phyloP scores from a whole-genome alignment of 2,329 filamentous ascomycete species.

The Fusarium heterosporum region DNA sequence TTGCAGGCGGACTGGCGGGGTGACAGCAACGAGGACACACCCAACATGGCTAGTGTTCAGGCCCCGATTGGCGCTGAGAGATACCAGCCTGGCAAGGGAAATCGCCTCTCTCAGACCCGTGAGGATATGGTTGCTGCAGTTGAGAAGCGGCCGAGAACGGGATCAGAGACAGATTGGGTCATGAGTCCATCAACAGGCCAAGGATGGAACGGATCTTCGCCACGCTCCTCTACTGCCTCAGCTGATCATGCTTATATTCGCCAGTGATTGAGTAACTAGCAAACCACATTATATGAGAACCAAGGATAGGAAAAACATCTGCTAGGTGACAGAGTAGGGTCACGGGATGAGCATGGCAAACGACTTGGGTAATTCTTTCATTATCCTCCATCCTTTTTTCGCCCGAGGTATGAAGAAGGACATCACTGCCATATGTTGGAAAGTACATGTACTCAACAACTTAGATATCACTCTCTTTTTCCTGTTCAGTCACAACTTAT shows the following conservation, averaged over 20 bases:
- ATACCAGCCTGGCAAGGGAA: conserved; percentile 7
- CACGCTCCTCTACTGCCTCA: conserved; percentile 23
- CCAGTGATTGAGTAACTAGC: not conserved
- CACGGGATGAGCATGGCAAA: not conserved
- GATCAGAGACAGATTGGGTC: conserved; percentile 25
- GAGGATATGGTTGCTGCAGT: conserved; percentile 49
- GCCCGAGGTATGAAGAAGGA: not conserved
- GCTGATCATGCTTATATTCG: conserved; percentile 17
- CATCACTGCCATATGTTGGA: not conserved
- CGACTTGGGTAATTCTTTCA: not conserved
- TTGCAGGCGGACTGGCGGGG: conserved; percentile 28
- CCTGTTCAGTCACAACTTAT: conserved; percentile 4
- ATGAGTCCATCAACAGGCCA: conserved; percentile 20
- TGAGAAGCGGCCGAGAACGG: conserved; percentile 50
- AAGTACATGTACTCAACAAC: not conserved
- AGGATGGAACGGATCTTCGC: conserved; percentile 28
- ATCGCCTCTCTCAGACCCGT: conserved; percentile 16
- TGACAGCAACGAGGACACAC: conserved; percentile 18
- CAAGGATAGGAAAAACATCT: conserved; percentile 3
- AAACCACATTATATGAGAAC: conserved; percentile 11
- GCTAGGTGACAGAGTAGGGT: not conserved
- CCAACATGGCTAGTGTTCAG: conserved; percentile 1
- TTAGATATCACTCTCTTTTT: conserved; percentile 38
- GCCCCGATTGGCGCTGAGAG: conserved; percentile 36
- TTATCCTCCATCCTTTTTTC: not conserved